phyloP scores from a whole-genome alignment of 2,329 filamentous ascomycete species.

The Ophiobolus disseminans region DNA sequence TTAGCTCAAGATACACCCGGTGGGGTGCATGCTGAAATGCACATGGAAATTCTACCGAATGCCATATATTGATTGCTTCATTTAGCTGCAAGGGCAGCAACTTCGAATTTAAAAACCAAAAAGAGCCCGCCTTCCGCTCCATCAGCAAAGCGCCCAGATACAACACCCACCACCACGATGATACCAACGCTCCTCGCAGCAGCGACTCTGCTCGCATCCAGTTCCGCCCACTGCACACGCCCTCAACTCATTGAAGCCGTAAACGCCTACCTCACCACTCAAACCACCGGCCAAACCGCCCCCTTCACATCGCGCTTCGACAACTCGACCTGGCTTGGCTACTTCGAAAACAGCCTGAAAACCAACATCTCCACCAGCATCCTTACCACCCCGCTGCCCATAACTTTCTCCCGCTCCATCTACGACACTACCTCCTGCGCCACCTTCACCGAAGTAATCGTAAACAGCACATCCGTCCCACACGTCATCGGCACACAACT shows the following conservation, averaged over 20 bases:
- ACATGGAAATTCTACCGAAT: too few relatives aligned
- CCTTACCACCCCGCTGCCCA: conserved; percentile 22
- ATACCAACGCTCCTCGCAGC: neutral
- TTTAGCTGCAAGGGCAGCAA: too few relatives aligned
- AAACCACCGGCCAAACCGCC: conserved; percentile 19
- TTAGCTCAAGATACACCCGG: too few relatives aligned
- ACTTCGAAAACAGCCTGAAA: conserved; percentile 32
- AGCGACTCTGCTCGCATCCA: neutral
- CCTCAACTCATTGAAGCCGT: conserved; percentile 21
- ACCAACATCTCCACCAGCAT: conserved; percentile 23
- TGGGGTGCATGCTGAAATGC: too few relatives aligned
- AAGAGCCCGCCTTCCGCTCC: too few relatives aligned
- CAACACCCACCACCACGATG: neutral
- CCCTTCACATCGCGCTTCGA: conserved; percentile 26
- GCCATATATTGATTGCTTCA: too few relatives aligned
- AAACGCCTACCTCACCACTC: conserved; percentile 24
- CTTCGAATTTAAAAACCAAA: too few relatives aligned
- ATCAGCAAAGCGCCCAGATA: too few relatives aligned
- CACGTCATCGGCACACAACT: conserved; percentile 38
- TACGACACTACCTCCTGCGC: conserved; percentile 32
- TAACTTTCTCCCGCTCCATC: conserved; percentile 27
- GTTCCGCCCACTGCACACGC: conserved; percentile 22
- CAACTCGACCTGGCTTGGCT: conserved; percentile 36
- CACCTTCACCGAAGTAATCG: conserved; percentile 35
- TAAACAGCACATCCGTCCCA: conserved; percentile 25